phyloP scores from a whole-genome alignment of 352 stramenopile species.

The Phytophthora pluvialis region DNA sequence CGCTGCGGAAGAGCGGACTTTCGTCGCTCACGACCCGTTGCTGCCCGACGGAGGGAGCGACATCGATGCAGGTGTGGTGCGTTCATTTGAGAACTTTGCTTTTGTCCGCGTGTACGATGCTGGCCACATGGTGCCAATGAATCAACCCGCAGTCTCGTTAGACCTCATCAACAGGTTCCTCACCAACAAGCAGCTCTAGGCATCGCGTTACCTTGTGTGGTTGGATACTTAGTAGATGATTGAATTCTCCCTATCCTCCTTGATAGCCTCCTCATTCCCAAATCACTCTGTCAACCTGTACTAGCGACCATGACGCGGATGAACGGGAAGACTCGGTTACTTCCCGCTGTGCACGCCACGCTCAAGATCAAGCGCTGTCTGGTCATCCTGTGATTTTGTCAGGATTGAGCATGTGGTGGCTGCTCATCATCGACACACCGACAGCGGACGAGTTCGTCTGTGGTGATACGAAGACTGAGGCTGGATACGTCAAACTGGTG shows the following conservation, averaged over 20 bases:
- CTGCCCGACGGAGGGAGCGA: constrained; percentile 10
- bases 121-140: constrained; percentile 64
- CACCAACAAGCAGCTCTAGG: constrained; percentile 27
- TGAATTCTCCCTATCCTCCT: constrained; percentile 1
- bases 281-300: background rate
- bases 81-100: constrained; percentile 47
- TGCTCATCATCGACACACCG: constrained; percentile 16
- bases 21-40: constrained; percentile 40
- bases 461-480: constrained; percentile 40
- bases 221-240: constrained; percentile 8
- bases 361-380: constrained; percentile 30
- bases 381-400: constrained; percentile 17
- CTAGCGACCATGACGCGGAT: background rate
- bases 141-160: constrained; percentile 49
- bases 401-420: constrained; percentile 18
- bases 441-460: constrained; percentile 17
- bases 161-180: constrained; percentile 68
- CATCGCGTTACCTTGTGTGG: background rate
- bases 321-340: constrained; percentile 12
- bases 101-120: constrained; percentile 62
- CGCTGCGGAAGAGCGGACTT: constrained; percentile 31
- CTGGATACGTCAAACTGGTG: constrained; percentile 55
- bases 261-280: background rate
- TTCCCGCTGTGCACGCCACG: constrained; percentile 8
- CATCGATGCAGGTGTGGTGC: constrained; percentile 44